Percentiles rank a stretch among this genome's conserved stretches.
Conservation (phyloP, 179 eudicot species). For the Spergularia azorica region DNA sequence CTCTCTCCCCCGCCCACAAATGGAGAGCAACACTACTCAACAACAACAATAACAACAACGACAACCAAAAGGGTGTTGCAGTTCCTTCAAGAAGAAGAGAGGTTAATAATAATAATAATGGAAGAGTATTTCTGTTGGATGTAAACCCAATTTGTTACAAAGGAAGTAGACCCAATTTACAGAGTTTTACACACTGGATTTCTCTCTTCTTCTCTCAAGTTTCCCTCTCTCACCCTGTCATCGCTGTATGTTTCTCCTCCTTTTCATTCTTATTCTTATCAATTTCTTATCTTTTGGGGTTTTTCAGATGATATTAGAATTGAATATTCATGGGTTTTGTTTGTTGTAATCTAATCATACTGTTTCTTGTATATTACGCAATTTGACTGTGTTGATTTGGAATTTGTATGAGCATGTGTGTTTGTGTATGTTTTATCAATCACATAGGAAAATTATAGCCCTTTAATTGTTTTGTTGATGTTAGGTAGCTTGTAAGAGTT, state of each 20-base stretch:
- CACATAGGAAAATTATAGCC: too few species aligned
- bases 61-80: too few species aligned
- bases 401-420: too few species aligned
- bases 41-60: neutral
- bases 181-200: conserved; percentile 72
- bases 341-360: too few species aligned
- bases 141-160: conserved; percentile 85
- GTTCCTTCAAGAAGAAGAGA: neutral
- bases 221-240: conserved; percentile 70
- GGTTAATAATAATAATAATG: conserved; percentile 24
- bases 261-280: neutral
- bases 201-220: conserved; percentile 89
- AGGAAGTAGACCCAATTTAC: conserved; percentile 67
- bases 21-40: neutral
- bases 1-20: neutral
- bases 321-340: too few species aligned
- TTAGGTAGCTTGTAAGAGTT: too few species aligned
- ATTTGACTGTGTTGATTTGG: too few species aligned
- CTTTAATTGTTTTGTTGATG: too few species aligned
- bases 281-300: neutral
- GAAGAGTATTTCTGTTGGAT: conserved; percentile 86
- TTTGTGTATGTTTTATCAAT: too few species aligned
- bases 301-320: too few species aligned
- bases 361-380: too few species aligned
- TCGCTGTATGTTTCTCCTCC: conserved; percentile 59